These are phyloP conservation scores for Diaporthe citriasiana DNA, from an alignment of 2,329 filamentous ascomycete genomes.

Conservation along the genomic window DNA sequence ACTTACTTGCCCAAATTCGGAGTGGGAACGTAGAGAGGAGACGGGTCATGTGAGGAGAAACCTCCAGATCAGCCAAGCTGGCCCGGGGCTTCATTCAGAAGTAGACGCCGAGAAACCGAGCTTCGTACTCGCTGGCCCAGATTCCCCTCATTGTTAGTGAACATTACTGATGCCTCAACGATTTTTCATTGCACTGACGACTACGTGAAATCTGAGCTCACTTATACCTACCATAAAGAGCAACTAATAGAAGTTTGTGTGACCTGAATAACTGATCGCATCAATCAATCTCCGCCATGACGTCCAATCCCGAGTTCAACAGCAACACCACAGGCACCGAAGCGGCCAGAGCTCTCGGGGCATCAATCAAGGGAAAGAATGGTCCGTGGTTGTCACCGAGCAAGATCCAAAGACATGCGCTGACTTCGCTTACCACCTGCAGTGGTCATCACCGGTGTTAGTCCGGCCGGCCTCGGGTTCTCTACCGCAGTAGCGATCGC, in stretches of 20 bases:
- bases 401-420: neutral
- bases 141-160: neutral
- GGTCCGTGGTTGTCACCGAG: conserved; percentile 43
- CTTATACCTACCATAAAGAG: neutral
- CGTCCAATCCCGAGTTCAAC: conserved; percentile 54
- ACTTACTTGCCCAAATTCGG: neutral
- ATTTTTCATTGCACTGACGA: neutral
- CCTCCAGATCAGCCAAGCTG: neutral
- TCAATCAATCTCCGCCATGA: conserved; percentile 46
- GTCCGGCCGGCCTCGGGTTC: conserved; percentile 58
- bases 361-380: conserved; percentile 49
- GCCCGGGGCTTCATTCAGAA: conserved; percentile 28
- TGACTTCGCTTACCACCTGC: neutral
- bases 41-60: conserved; percentile 31
- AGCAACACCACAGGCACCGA: conserved; percentile 53
- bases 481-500: conserved; percentile 59
- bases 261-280: neutral
- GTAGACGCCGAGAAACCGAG: conserved; percentile 31
- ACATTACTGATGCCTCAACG: neutral
- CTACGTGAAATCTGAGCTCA: neutral
- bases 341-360: conserved; percentile 49
- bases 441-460: conserved; percentile 60
- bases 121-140: conserved; percentile 5
- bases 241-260: neutral
- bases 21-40: neutral